phyloP scores from a whole-genome alignment of 805 yeast species.

The Saturnispora bothae region DNA sequence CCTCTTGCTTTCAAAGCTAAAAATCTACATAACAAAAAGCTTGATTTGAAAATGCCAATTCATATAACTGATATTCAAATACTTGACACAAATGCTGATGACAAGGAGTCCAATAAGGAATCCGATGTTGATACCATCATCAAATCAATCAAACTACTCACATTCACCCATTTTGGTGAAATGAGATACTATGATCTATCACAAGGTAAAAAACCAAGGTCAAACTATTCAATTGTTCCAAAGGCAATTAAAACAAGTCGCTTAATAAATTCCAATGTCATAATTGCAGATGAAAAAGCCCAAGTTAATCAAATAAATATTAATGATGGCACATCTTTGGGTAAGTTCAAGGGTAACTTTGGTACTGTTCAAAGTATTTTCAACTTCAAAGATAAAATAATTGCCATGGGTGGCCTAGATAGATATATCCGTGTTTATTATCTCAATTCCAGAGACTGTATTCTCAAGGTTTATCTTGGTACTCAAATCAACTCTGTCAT shows the following conservation, averaged over 20 bases:
- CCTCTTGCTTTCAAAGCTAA: constrained; percentile 52
- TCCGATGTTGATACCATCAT: constrained; percentile 27
- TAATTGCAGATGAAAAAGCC: constrained; percentile 65
- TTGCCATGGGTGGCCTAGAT: constrained; percentile 80
- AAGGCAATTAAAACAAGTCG: constrained; percentile 16
- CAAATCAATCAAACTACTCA: constrained; percentile 40
- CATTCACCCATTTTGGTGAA: constrained; percentile 69
- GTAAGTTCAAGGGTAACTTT: constrained; percentile 68
- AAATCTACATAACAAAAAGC: constrained; percentile 69
- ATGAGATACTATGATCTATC: constrained; percentile 62
- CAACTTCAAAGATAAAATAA: constrained; percentile 27
- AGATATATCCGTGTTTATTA: constrained; percentile 76
- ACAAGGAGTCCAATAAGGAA: too few species aligned
- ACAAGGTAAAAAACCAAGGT: constrained; percentile 58
- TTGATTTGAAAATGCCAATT: constrained; percentile 75
- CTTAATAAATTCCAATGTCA: constrained; percentile 28
- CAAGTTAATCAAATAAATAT: constrained; percentile 49
- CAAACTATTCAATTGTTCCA: constrained; percentile 31
- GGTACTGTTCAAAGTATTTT: constrained; percentile 50
- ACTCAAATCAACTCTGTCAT: constrained; percentile 52
- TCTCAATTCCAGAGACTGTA: constrained; percentile 41
- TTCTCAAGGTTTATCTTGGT: constrained; percentile 68
- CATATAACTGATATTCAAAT: constrained; percentile 58
- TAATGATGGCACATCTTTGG: constrained; percentile 42
- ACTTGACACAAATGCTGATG: too few species aligned